Evolutionary conservation across 768 basidiomycete genomes (phyloP), one percentile per base, ranked within the genome.

Genomic region (Piloderma croceum): DNA sequence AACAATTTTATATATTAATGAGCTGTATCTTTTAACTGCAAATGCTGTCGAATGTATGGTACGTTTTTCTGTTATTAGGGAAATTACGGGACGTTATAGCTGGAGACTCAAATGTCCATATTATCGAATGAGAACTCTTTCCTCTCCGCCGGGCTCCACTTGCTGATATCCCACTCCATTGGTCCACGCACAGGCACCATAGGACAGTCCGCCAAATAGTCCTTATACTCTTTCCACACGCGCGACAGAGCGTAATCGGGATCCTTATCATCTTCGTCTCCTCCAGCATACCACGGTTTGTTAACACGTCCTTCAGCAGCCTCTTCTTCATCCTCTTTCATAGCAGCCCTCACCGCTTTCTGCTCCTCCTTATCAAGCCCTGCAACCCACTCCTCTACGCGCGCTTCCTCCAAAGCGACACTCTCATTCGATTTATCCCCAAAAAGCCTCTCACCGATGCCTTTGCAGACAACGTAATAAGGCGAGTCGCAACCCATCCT

Each of bases 141-240:
- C 44, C 57, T 66, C 36, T 64, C 54, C 10, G 36, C 51, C 9
- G 44, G 45, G 13, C 50, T 50, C 69, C 67, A 69, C 38, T 62
- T 52, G 36, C 43, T 60, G 34, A 68, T 52, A 36, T 71, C 65
- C 64, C 64, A 69, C 21, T 49, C 43, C 13, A 50, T 46, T 23
- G 59, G 59, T 3, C 62, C 64, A 13, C 43, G 47, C 35, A 60
- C 29, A 1, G 61, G 65, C 10, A 39, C 36, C 18, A 39, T 60
- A 2, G 63, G 62, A 23, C 40, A 46, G 1, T 21, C 38, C 12
- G 46, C 12, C 19, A 62, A 39, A 27, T 53, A 54, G 5, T 50
- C 54, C 47, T 56, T 67, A 52, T 69, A 68, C n/a, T 65, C 59
- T 47, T 65, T 69, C 23, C 42, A 19, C 7, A 34, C 24, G 10